Percentiles rank a stretch among this genome's conserved stretches.
Evolutionary conservation across 2,329 filamentous ascomycete genomes (phyloP).

Genomic region (Plectosphaerella cucumerina): DNA sequence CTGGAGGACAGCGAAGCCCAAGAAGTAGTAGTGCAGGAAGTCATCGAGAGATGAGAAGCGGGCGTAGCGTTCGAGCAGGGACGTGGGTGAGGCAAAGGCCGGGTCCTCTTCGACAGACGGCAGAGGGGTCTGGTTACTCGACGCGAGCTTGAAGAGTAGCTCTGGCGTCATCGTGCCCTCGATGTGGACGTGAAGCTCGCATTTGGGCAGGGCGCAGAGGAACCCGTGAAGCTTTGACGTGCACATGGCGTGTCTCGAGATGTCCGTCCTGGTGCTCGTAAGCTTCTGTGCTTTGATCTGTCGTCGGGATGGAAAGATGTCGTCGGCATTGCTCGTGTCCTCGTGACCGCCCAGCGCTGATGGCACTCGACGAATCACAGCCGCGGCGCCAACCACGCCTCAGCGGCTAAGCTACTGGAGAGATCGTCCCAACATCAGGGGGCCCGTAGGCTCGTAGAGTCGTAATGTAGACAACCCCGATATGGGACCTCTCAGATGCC

Average conservation of each 20-base stretch:
- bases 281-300: background rate
- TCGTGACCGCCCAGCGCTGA: no score
- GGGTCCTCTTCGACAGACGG: slow-evolving; percentile 47
- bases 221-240: slow-evolving; percentile 51
- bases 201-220: slow-evolving; percentile 66
- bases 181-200: slow-evolving; percentile 76
- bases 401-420: no score
- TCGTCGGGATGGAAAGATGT: no score
- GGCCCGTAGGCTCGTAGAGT: no score
- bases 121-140: slow-evolving; percentile 59
- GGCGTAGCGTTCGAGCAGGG: slow-evolving; percentile 56
- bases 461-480: no score
- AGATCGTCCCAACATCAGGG: no score
- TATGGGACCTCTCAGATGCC: no score
- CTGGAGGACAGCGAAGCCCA: slow-evolving; percentile 65
- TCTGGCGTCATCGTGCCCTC: slow-evolving; percentile 69
- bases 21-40: slow-evolving; percentile 73
- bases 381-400: no score
- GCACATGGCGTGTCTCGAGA: slow-evolving; percentile 40
- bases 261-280: background rate
- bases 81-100: slow-evolving; percentile 56
- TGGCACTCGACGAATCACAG: no score
- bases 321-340: no score
- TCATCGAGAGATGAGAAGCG: slow-evolving; percentile 68
- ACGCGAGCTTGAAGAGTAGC: slow-evolving; percentile 64